These are phyloP conservation scores for Umbelopsis ramanniana DNA, from an alignment of 192 early-diverging fungal genomes.

Conservation along the genomic window DNA sequence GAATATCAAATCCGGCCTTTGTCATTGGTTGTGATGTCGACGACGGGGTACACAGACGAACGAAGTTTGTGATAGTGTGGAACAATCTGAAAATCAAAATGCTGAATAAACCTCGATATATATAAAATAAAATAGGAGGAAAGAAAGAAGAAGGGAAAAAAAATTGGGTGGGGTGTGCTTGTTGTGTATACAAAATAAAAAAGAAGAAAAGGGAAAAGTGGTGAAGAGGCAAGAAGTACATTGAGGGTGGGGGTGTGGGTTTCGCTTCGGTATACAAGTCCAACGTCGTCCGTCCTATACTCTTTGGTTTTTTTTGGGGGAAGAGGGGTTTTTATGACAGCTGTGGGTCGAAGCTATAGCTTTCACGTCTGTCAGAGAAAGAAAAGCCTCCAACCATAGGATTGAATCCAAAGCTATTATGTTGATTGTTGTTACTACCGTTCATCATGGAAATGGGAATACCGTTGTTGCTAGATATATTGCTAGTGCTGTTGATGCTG, in stretches of 20 bases:
- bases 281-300: too few relatives aligned
- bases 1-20: constrained; percentile 3
- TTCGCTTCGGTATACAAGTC: not conserved
- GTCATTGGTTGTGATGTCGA: not conserved
- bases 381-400: constrained; percentile 25
- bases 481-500: constrained; percentile 19
- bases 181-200: not conserved
- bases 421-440: constrained; percentile 10
- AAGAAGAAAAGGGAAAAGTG: constrained; percentile 19
- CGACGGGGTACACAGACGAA: not conserved
- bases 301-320: not conserved
- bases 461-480: constrained; percentile 23
- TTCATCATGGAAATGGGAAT: constrained; percentile 23
- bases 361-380: constrained; percentile 25
- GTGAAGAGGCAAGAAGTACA: constrained; percentile 19
- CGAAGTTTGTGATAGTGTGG: not conserved
- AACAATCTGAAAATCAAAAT: not conserved
- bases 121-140: not conserved
- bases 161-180: not conserved
- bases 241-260: too few relatives aligned
- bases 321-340: too few relatives aligned
- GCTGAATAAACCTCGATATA: not conserved
- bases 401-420: constrained; percentile 24
- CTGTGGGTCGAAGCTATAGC: constrained; percentile 29
- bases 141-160: not conserved